Evolutionary conservation across 768 basidiomycete species (phyloP), one percentile per base, ranked within the genome.

Genomic region (Tylopilus sp.): DNA sequence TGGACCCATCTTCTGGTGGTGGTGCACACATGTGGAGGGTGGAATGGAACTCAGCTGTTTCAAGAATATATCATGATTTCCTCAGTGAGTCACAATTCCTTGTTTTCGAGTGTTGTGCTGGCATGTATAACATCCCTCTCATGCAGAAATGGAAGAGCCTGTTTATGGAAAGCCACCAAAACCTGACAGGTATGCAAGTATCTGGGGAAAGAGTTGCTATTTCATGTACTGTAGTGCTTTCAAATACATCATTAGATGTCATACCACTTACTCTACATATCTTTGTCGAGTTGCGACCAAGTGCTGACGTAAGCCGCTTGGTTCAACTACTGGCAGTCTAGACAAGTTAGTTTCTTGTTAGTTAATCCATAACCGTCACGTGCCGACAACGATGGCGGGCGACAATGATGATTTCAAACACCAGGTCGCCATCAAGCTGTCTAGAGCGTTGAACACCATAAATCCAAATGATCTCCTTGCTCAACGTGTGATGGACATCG

Each of bases 11-110:
- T 23, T 64, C 67, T 31, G 86, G 88, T 31, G 88, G 87, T 18
- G 92, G 88, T 6, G 82, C 75, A 5, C 85, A 88, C 67, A 90
- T 94, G 85, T 95, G 85, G 82, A 76, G 92, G 62, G 82, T 81
- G 57, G 75, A 83, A 36, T 94, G 91, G 90, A 76, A 82, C 58
- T 71, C 78, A 57, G 69, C 75, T 9, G 88, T 91, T 13, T 73
- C 75, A 20, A 76, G 74, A 9, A 82, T 93, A 51, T 89, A 92
- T 71, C 60, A 62, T 53, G 77, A 83, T 56, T 70, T 85, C 30
- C 70, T 92, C 53, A 76, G 91, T 88, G 63, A 71, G 89, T 81
- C 33, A 15, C 20, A 3, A 11, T 5, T 13, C 23, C 5, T 26
- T 1, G 4, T 12, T 7, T 39, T 17, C 6, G 40, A 44, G 17